Conservation (phyloP, 1,284 basidiomycete species). For the Marasmius oreades region DNA sequence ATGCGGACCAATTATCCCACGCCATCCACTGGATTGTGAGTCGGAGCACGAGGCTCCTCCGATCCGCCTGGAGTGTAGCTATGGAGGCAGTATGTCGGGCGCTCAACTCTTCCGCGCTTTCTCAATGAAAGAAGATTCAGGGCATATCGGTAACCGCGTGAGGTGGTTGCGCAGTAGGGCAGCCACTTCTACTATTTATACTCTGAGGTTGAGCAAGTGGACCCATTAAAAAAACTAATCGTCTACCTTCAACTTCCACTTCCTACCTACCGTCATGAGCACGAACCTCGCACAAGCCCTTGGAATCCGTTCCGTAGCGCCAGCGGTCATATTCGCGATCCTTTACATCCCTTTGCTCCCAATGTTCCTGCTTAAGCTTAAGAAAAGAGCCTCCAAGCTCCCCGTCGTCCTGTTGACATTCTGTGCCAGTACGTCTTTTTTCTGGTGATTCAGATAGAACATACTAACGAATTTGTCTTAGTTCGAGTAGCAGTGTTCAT, state of each 20-base stretch:
- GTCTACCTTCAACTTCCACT: too few relatives aligned
- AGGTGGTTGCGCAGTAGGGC: too few relatives aligned
- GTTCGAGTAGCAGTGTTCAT: slow-evolving; percentile 17
- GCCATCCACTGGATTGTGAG: too few relatives aligned
- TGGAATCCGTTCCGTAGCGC: slow-evolving; percentile 34
- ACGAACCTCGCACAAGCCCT: slow-evolving; percentile 23
- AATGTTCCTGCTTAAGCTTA: slow-evolving; percentile 24
- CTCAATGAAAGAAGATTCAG: too few relatives aligned
- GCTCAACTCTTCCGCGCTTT: too few relatives aligned
- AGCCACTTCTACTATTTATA: too few relatives aligned
- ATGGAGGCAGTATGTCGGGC: too few relatives aligned
- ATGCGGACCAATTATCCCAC: too few relatives aligned
- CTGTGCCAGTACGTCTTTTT: slow-evolving; percentile 25
- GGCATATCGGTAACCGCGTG: neutral
- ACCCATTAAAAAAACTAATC: too few relatives aligned
- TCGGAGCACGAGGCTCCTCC: too few relatives aligned
- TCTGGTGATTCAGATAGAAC: neutral
- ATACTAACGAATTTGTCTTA: neutral
- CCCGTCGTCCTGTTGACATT: slow-evolving; percentile 31
- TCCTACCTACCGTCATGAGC: neutral
- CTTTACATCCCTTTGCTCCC: slow-evolving; percentile 29
- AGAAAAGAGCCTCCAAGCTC: slow-evolving; percentile 26
- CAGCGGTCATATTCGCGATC: slow-evolving; percentile 33
- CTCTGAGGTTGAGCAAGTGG: neutral
- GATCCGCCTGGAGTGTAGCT: too few relatives aligned